phyloP scores from a whole-genome alignment of 2,329 filamentous ascomycete species.

The Grosmannia serpens region DNA sequence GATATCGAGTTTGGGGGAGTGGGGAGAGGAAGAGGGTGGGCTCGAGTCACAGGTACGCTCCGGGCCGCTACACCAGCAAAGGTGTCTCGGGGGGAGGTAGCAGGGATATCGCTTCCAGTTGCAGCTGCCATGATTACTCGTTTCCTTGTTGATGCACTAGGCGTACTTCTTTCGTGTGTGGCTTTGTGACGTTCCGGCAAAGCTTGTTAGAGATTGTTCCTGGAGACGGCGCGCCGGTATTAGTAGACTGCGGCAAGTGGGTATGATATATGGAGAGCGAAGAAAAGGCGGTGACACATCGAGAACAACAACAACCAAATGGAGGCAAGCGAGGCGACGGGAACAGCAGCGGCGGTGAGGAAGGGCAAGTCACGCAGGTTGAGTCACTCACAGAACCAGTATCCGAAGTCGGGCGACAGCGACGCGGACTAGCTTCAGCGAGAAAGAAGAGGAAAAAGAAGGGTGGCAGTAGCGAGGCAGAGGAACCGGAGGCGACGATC shows the following conservation, averaged over 20 bases:
- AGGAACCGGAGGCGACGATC: conserved; percentile 43
- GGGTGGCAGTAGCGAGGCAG: conserved; percentile 21
- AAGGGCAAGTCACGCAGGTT: not conserved
- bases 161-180: not conserved
- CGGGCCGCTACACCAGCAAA: conserved; percentile 61
- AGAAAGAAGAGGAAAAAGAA: conserved; percentile 15
- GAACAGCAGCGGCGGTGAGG: not conserved
- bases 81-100: conserved; percentile 55
- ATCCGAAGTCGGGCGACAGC: conserved; percentile 19
- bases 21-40: conserved; percentile 63
- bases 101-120: conserved; percentile 54
- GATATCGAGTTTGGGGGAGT: conserved; percentile 96
- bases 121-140: conserved; percentile 55
- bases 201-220: not conserved
- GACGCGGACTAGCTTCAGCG: not conserved
- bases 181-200: not conserved
- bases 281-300: not conserved
- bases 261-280: not conserved
- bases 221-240: not conserved
- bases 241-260: not conserved
- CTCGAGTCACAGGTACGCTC: conserved; percentile 51
- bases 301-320: not conserved
- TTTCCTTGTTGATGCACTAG: conserved; percentile 12
- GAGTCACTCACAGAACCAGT: conserved; percentile 21
- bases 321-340: not conserved